Evolutionary conservation across 1,139 yeast genomes (phyloP).

Genomic region (Lodderomyces parapsilosis): DNA sequence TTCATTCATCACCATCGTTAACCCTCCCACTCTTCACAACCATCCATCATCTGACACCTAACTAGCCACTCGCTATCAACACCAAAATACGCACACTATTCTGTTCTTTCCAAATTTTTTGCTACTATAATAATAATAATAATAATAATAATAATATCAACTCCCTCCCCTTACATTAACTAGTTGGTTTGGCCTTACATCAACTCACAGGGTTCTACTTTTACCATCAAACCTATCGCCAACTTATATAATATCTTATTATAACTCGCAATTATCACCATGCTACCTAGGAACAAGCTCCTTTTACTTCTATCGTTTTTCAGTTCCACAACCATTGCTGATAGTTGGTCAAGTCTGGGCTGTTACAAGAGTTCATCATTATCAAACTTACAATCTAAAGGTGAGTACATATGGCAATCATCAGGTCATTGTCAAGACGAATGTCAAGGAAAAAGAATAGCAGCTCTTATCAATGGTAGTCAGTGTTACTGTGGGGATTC

Average conservation of each 20-base stretch:
- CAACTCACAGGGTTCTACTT: background rate
- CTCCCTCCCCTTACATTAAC: too few relatives aligned
- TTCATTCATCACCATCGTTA: too few relatives aligned
- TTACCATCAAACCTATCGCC: too few relatives aligned
- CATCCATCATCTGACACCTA: too few relatives aligned
- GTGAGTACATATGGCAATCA: slow-evolving; percentile 47
- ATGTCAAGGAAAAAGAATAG: slow-evolving; percentile 48
- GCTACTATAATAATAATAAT: too few relatives aligned
- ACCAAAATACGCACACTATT: too few relatives aligned
- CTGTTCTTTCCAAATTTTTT: too few relatives aligned
- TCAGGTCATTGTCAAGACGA: slow-evolving; percentile 48
- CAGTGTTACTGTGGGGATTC: slow-evolving; percentile 62
- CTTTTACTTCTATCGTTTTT: background rate
- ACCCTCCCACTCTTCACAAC: too few relatives aligned
- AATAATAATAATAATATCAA: too few relatives aligned
- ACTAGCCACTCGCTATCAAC: too few relatives aligned
- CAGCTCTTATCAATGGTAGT: slow-evolving; percentile 54
- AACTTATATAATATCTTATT: too few relatives aligned
- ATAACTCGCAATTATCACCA: too few relatives aligned
- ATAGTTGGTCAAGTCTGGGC: slow-evolving; percentile 27
- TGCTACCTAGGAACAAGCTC: background rate
- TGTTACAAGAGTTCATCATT: slow-evolving; percentile 32
- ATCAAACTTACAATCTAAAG: slow-evolving; percentile 23
- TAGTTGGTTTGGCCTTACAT: background rate
- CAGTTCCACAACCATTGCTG: slow-evolving; percentile 5